phyloP scores from a whole-genome alignment of 352 stramenopile genomes.

The Globisporangium carolinianum region DNA sequence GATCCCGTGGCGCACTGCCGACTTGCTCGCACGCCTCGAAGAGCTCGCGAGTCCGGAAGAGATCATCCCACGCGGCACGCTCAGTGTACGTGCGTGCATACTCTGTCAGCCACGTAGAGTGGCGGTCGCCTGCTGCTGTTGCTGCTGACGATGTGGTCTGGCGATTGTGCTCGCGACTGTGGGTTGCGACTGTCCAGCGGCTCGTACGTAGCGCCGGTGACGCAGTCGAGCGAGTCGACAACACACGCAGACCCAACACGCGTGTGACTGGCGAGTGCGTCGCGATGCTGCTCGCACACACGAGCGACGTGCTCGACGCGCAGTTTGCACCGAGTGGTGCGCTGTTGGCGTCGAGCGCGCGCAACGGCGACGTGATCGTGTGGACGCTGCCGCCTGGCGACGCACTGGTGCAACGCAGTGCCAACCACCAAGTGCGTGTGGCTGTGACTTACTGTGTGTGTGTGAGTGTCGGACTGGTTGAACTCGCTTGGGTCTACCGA shows the following conservation, averaged over 20 bases:
- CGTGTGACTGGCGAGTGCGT: slow-evolving; percentile 21
- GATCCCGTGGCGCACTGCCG: slow-evolving; percentile 35
- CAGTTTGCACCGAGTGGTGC: slow-evolving; percentile 75
- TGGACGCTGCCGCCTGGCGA: slow-evolving; percentile 39
- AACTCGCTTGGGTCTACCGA: not conserved
- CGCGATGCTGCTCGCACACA: slow-evolving; percentile 38
- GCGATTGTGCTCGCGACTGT: too few relatives aligned
- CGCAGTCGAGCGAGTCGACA: slow-evolving; percentile 8
- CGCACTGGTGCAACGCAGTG: not conserved
- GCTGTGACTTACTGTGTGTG: not conserved
- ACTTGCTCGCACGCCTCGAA: slow-evolving; percentile 44
- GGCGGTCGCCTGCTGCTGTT: too few relatives aligned
- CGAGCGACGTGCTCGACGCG: slow-evolving; percentile 56
- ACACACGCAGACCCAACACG: not conserved
- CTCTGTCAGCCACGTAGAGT: too few relatives aligned
- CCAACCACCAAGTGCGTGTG: not conserved
- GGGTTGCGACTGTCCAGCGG: slow-evolving; percentile 15
- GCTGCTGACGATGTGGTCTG: too few relatives aligned
- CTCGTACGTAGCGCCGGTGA: slow-evolving; percentile 26
- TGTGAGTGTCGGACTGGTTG: not conserved
- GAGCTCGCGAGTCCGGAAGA: slow-evolving; percentile 56
- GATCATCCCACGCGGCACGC: slow-evolving; percentile 47
- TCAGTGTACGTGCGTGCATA: slow-evolving; percentile 25
- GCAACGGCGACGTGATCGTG: slow-evolving; percentile 71
- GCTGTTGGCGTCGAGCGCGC: slow-evolving; percentile 70